phyloP scores from a whole-genome alignment of 202 grass and related monocot species.

The Saccharum hybrid region DNA sequence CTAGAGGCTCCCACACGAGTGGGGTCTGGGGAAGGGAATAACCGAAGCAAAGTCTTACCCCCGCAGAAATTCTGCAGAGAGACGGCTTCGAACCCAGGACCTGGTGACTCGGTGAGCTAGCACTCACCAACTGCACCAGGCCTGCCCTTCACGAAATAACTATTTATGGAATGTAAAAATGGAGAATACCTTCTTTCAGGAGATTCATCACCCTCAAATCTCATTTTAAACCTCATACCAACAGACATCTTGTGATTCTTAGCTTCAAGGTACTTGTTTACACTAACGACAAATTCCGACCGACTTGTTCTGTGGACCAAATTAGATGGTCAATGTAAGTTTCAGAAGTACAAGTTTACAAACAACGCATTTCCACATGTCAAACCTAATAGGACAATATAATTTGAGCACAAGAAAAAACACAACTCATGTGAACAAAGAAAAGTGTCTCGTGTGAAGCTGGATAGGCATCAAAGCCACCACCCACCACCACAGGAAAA shows the following conservation, averaged over 20 bases:
- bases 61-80: too few relatives aligned
- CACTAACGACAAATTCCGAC: slow-evolving; percentile 78
- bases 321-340: slow-evolving; percentile 14
- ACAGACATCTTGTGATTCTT: slow-evolving; percentile 74
- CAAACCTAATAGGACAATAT: neutral
- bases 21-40: too few relatives aligned
- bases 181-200: slow-evolving; percentile 78
- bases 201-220: slow-evolving; percentile 91
- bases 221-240: slow-evolving; percentile 96
- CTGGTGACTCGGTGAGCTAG: too few relatives aligned
- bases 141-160: too few relatives aligned
- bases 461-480: slow-evolving; percentile 8
- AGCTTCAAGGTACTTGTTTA: slow-evolving; percentile 92
- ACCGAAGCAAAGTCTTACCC: too few relatives aligned
- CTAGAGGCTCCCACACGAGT: too few relatives aligned
- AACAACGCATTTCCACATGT: neutral
- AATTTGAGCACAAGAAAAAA: neutral
- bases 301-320: slow-evolving; percentile 67
- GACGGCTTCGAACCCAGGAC: too few relatives aligned
- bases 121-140: too few relatives aligned
- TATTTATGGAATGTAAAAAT: slow-evolving; percentile 22
- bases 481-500: neutral
- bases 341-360: slow-evolving; percentile 1
- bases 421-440: slow-evolving; percentile 4
- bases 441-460: neutral